phyloP scores from a whole-genome alignment of 2,329 filamentous ascomycete genomes.

The Botrytis aclada region DNA sequence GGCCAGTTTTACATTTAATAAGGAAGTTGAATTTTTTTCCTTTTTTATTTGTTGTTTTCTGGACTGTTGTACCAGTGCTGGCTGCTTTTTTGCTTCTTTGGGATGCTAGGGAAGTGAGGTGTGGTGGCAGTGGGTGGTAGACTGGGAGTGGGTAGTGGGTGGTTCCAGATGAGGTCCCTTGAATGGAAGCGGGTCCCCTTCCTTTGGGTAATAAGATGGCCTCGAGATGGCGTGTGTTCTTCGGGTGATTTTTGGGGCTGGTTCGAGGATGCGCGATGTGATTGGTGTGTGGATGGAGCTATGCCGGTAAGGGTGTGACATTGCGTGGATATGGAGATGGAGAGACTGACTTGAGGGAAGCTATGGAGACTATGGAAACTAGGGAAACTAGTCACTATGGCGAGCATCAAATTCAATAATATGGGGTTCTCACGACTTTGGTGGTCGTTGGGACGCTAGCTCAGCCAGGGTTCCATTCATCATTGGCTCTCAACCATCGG shows the following conservation, averaged over 20 bases:
- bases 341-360: not conserved
- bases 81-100: not conserved
- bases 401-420: not conserved
- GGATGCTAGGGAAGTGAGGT: not conserved
- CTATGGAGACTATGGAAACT: not conserved
- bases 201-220: not conserved
- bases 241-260: not conserved
- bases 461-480: not conserved
- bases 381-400: not conserved
- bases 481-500: constrained; percentile 18
- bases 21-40: not conserved
- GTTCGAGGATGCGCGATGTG: rapidly evolving
- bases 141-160: not conserved
- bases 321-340: too few species aligned
- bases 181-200: not conserved
- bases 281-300: not conserved
- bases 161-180: not conserved
- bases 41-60: not conserved
- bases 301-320: not conserved
- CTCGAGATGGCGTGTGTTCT: not conserved
- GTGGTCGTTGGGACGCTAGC: constrained; percentile 9
- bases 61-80: not conserved
- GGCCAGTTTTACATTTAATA: not conserved
- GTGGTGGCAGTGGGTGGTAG: not conserved
- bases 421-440: not conserved